phyloP scores from a whole-genome alignment of 2,329 filamentous ascomycete species.

The Penicillium sp. region DNA sequence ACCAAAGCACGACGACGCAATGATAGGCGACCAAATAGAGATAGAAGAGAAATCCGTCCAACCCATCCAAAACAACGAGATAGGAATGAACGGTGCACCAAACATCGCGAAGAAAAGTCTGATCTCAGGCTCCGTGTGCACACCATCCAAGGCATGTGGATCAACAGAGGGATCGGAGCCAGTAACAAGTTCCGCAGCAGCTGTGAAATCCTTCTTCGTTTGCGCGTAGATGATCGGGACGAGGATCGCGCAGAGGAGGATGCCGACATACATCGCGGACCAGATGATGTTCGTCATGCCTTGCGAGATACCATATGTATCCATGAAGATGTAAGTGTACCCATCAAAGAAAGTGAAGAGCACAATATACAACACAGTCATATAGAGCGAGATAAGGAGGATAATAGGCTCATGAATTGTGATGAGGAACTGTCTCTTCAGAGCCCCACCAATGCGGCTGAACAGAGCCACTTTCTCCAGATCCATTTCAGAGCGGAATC shows the following conservation, averaged over 20 bases:
- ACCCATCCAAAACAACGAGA: constrained; percentile 60
- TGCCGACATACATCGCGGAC: constrained; percentile 49
- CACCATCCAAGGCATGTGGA: constrained; percentile 12
- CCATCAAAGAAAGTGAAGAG: constrained; percentile 46
- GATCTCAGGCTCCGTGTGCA: constrained; percentile 49
- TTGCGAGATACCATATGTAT: constrained; percentile 50
- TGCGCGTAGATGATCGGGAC: constrained; percentile 49
- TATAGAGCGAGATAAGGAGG: constrained; percentile 33
- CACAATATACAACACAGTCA: constrained; percentile 38
- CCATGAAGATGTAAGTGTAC: constrained; percentile 53
- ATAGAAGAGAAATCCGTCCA: constrained; percentile 50
- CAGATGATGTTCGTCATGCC: constrained; percentile 54
- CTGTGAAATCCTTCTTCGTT: constrained; percentile 34
- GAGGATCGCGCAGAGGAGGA: constrained; percentile 38
- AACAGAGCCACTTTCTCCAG: constrained; percentile 44
- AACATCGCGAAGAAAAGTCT: constrained; percentile 58
- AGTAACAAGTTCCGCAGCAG: constrained; percentile 29
- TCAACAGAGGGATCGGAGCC: constrained; percentile 7
- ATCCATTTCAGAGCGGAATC: constrained; percentile 51
- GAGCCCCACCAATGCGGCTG: constrained; percentile 43
- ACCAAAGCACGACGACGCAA: constrained; percentile 55
- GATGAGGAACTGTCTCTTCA: constrained; percentile 53
- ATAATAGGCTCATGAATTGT: constrained; percentile 49
- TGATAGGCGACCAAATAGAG: constrained; percentile 54
- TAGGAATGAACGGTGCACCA: constrained; percentile 51